phyloP scores from a whole-genome alignment of 1,284 basidiomycete genomes.

The Sanghuangporus baumii region DNA sequence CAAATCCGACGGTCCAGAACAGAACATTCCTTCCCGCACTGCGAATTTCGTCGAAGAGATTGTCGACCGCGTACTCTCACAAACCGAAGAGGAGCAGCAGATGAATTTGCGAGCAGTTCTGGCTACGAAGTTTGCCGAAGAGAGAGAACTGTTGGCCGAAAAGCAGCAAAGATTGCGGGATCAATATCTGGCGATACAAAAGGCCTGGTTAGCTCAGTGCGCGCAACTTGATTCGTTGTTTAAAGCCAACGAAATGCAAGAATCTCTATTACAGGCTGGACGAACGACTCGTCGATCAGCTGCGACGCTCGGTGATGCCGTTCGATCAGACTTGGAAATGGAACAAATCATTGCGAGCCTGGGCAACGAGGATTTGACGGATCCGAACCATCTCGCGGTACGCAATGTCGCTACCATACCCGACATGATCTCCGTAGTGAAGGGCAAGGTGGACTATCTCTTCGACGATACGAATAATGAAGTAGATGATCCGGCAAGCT shows the following conservation, averaged over 20 bases:
- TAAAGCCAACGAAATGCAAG: slow-evolving; percentile 32
- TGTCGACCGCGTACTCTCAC: slow-evolving; percentile 31
- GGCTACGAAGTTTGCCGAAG: slow-evolving; percentile 46
- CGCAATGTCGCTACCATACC: slow-evolving; percentile 89
- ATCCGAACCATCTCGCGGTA: slow-evolving; percentile 82
- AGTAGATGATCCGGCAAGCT: slow-evolving; percentile 73
- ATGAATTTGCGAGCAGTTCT: slow-evolving; percentile 41
- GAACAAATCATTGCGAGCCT: slow-evolving; percentile 93
- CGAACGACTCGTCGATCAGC: slow-evolving; percentile 72
- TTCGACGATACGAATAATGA: slow-evolving; percentile 85
- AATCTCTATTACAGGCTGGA: slow-evolving; percentile 45
- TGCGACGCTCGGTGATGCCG: slow-evolving; percentile 78
- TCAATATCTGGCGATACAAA: slow-evolving; percentile 66
- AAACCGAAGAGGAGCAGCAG: slow-evolving; percentile 34
- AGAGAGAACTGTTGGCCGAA: slow-evolving; percentile 42
- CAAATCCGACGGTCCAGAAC: slow-evolving; percentile 31
- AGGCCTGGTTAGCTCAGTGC: slow-evolving; percentile 70
- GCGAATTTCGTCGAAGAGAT: slow-evolving; percentile 44
- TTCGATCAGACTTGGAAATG: slow-evolving; percentile 94
- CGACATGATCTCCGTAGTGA: slow-evolving; percentile 80
- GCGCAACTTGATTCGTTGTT: slow-evolving; percentile 49
- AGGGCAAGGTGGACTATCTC: slow-evolving; percentile 52
- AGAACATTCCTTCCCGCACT: slow-evolving; percentile 21
- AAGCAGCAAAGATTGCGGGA: slow-evolving; percentile 54
- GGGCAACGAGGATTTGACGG: slow-evolving; percentile 88